Conservation (phyloP, 805 yeast species). For the Spathaspora boniae region DNA sequence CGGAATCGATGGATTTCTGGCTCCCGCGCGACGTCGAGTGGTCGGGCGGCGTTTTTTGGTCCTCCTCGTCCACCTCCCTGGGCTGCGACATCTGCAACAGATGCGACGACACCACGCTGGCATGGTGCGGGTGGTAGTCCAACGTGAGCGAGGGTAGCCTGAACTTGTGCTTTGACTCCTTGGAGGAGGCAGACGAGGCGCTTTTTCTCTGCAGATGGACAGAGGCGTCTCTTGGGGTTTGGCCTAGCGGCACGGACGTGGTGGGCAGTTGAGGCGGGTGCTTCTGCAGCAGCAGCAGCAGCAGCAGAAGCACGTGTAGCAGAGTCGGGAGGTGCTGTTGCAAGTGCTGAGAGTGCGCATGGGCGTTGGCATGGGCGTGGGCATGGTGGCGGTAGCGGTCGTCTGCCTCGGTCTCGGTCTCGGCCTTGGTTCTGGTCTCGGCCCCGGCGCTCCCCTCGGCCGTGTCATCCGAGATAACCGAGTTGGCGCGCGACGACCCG, state of each 20-base stretch:
- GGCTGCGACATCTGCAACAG: slow-evolving; percentile 9
- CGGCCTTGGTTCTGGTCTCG: slow-evolving; percentile 1
- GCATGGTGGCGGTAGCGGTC: background rate
- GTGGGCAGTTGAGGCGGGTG: slow-evolving; percentile 1
- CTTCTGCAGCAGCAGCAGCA: background rate
- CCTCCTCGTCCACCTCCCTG: too few relatives aligned
- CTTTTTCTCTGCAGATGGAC: slow-evolving; percentile 16
- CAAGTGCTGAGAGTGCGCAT: slow-evolving; percentile 1
- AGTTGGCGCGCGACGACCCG: background rate
- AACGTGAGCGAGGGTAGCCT: slow-evolving; percentile 33
- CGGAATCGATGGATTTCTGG: too few relatives aligned
- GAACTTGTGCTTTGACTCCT: slow-evolving; percentile 27
- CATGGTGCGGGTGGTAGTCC: slow-evolving; percentile 19
- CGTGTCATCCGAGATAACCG: slow-evolving; percentile 6
- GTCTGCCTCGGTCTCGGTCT: slow-evolving; percentile 1
- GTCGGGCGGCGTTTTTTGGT: too few relatives aligned
- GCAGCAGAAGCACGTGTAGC: background rate
- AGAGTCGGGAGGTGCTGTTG: slow-evolving; percentile 3
- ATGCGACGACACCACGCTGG: slow-evolving; percentile 2
- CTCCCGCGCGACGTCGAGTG: too few relatives aligned
- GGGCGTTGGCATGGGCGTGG: slow-evolving; percentile 1
- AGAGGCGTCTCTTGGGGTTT: too few relatives aligned
- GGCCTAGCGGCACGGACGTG: too few relatives aligned
- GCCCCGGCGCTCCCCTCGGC: too few relatives aligned
- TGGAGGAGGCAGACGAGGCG: slow-evolving; percentile 16